These are phyloP conservation scores for Pseudogymnoascus destructans DNA, from an alignment of 2,329 filamentous ascomycete species.

Conservation along the genomic window DNA sequence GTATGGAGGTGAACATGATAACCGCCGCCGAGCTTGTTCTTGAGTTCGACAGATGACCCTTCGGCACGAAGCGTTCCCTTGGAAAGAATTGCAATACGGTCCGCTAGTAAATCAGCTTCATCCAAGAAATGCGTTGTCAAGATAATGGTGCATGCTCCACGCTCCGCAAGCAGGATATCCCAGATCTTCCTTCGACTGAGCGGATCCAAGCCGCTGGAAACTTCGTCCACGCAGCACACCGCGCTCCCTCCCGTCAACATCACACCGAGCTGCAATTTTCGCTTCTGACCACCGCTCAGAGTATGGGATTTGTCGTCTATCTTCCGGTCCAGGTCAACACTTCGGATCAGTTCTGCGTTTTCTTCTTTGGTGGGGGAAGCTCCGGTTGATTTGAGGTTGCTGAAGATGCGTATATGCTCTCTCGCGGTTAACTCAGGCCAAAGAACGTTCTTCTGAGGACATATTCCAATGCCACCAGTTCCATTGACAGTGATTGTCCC, in stretches of 20 bases:
- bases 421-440: constrained; percentile 81
- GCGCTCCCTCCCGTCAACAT: constrained; percentile 86
- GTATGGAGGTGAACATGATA: constrained; percentile 70
- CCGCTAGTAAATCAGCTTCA: constrained; percentile 78
- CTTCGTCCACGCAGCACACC: constrained; percentile 85
- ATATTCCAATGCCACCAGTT: constrained; percentile 69
- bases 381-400: constrained; percentile 57
- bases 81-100: constrained; percentile 78
- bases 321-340: constrained; percentile 67
- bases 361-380: constrained; percentile 42
- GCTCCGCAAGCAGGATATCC: constrained; percentile 81
- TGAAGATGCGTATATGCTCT: constrained; percentile 77
- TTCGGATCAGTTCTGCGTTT: constrained; percentile 48
- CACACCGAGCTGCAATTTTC: constrained; percentile 85
- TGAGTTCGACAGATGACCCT: constrained; percentile 76
- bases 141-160: constrained; percentile 69
- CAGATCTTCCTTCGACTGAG: constrained; percentile 80
- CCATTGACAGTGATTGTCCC: constrained; percentile 68
- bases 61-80: constrained; percentile 71
- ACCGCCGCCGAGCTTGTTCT: constrained; percentile 67
- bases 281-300: constrained; percentile 80
- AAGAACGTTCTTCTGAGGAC: constrained; percentile 86
- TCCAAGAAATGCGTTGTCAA: constrained; percentile 90
- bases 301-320: constrained; percentile 58
- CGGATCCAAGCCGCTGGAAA: constrained; percentile 78